These are phyloP conservation scores for Dictyostelium capitatum DNA, from an alignment of 78 protist species.

Conservation along the genomic window DNA sequence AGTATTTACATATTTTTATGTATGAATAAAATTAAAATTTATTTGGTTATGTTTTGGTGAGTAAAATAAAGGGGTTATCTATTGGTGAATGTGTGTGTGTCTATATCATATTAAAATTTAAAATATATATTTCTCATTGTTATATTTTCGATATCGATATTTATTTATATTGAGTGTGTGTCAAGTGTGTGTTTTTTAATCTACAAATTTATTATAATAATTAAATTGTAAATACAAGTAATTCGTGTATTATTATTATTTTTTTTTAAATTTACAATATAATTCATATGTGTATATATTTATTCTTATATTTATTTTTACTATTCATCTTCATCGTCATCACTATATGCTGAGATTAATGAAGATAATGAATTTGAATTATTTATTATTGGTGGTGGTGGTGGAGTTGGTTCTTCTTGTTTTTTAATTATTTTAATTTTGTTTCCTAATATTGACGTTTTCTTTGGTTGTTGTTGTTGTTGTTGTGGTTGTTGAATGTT, in stretches of 20 bases:
- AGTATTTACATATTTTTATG: too few relatives aligned
- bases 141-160: too few relatives aligned
- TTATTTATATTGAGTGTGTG: too few relatives aligned
- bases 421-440: conserved; percentile 1
- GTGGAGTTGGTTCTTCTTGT: conserved; percentile 9
- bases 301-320: background rate
- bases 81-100: background rate
- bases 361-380: background rate
- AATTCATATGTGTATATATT: background rate
- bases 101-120: too few relatives aligned
- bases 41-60: background rate
- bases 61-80: background rate
- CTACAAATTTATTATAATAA: background rate
- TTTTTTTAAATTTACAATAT: background rate
- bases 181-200: background rate
- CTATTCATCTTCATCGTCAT: background rate
- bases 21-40: too few relatives aligned
- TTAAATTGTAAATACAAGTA: background rate
- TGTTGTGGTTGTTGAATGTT: background rate
- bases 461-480: background rate
- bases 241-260: background rate
- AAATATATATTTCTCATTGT: too few relatives aligned
- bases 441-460: conserved; percentile 1
- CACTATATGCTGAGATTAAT: background rate
- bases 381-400: background rate